Evolutionary conservation across 176 grass and related monocot species (phyloP).

Genomic region (Triticum turgidum): DNA sequence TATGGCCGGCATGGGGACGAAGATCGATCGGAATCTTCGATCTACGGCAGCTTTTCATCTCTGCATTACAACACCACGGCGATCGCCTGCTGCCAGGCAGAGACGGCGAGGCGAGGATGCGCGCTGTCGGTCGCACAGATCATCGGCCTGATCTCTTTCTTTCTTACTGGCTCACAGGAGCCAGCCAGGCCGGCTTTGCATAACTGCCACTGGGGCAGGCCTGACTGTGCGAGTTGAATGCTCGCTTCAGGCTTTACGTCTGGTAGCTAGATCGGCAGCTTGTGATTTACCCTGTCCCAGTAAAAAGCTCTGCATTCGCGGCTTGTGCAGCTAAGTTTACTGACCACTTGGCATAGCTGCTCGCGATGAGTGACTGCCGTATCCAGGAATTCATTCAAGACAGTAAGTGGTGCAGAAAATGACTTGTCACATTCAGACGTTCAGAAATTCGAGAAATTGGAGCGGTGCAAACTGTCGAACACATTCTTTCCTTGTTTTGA

Average conservation of each 20-base stretch:
- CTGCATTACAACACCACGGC: neutral
- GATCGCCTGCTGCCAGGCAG: neutral
- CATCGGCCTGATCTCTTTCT: neutral
- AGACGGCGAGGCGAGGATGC: neutral
- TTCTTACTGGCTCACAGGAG: neutral
- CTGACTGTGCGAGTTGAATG: slow-evolving; percentile 6
- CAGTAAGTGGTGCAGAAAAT: neutral
- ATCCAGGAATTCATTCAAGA: neutral
- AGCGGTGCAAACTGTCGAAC: neutral
- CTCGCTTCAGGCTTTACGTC: neutral
- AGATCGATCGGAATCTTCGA: slow-evolving; percentile 14
- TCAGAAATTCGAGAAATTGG: neutral
- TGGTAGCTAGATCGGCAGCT: slow-evolving; percentile 20
- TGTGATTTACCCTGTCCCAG: neutral
- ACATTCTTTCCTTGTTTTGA: neutral
- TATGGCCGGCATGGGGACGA: neutral
- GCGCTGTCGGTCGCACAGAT: neutral
- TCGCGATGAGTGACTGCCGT: neutral
- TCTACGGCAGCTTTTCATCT: neutral
- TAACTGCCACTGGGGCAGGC: neutral
- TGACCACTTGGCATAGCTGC: neutral
- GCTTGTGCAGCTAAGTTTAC: neutral
- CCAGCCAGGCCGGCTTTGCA: neutral
- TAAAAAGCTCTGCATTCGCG: neutral
- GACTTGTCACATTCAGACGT: neutral